phyloP scores from a whole-genome alignment of 345 rosid genomes.

The Camelina hispida region DNA sequence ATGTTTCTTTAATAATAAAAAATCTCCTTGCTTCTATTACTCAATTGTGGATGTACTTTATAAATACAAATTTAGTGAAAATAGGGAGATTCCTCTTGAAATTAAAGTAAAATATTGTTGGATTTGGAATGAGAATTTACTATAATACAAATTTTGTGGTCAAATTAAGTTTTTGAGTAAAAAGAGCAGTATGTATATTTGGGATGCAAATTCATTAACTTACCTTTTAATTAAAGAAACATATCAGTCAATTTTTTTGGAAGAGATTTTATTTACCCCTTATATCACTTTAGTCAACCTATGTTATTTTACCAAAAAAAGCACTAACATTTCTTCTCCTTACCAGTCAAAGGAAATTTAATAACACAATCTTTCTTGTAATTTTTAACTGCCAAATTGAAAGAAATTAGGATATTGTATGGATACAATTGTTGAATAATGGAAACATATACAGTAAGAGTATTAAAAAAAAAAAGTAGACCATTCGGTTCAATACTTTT shows the following conservation, averaged over 20 bases:
- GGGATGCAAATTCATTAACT: conserved; percentile 2
- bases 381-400: not conserved
- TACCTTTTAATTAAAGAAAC: not conserved
- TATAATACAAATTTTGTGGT: too few species aligned
- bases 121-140: not conserved
- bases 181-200: not conserved
- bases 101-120: not conserved
- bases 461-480: not conserved
- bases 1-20: not conserved
- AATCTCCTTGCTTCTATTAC: conserved; percentile 16
- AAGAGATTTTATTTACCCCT: not conserved
- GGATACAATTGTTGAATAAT: not conserved
- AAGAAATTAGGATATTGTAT: not conserved
- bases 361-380: not conserved
- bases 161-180: not conserved
- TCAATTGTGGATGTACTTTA: not conserved
- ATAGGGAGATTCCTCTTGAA: not conserved
- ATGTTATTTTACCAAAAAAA: not conserved
- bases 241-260: conserved; percentile 9
- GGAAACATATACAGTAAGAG: not conserved
- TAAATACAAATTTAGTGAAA: not conserved
- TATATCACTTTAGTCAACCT: conserved; percentile 12
- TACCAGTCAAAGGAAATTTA: conserved; percentile 14
- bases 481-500: not conserved
- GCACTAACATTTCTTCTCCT: not conserved